Base-by-base conservation (phyloP, 1,284 basidiomycete species). In the Clitocybe nebularis region DNA sequence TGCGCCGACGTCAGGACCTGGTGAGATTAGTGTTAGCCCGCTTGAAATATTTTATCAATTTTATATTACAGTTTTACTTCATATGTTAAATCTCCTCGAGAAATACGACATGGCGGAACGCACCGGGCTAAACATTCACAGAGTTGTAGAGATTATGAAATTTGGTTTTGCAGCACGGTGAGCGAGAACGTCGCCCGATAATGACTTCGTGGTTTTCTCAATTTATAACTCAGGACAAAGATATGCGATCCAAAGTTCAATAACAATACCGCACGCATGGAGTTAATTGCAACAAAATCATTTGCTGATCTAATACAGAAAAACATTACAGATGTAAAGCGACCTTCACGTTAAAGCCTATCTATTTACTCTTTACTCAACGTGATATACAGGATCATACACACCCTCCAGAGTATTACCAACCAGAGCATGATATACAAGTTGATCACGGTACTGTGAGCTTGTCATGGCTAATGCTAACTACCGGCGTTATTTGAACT, bases 371-470 rank as follows among this genome's bases (percentile, higher is more conserved):
- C 13, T 11, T 22, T 29, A 41, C 50, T 48, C 14, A 28, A 36
- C 9, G 36, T 41, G 32, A 37, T 53, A 36, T 28, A 48, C 55
- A 93, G 88, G 80, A 89, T 57, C 68, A 57, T 2, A 95, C 94
- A 0, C 92, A 95, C 59, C 61, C 73, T 2, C 72, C 87, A 1
- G 75, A 79, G 17, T 93, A 94, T 62, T 96, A 97, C 60, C 75
- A 89, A 17, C 88, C 93, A 1, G 71, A 84, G 30, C 92, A 81
- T 54, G 91, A 92, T 51, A 65, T 89, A 16, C 72, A 73, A 19
- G 71, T 69, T 4, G 90, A 95, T 62, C 89, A 93, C 64, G 93
- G 94, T 26, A 97, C 93, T 1, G 87, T 89, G 52, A 52, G 80
- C 62, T 10, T 36, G 22, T n/a, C n/a, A n/a, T n/a, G n/a, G n/a